Conservation (phyloP, 495 filamentous ascomycete species). For the Jackrogersella multiformis region DNA sequence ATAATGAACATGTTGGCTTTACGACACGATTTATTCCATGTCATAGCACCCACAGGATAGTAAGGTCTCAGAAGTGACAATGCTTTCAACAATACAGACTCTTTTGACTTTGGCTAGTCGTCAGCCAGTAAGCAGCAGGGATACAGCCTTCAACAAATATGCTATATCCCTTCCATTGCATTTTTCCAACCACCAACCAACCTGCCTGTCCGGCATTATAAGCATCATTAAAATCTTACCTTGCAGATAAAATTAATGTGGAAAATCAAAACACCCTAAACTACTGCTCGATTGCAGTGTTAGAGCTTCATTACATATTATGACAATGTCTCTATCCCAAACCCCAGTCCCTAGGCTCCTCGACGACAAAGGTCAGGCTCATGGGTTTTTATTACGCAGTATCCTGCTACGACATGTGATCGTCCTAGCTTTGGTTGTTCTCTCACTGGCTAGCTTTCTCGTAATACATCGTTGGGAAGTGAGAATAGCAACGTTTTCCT, state of each 20-base stretch:
- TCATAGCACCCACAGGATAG: not conserved
- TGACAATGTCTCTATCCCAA: not conserved
- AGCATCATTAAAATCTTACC: not conserved
- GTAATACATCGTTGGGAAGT: slow-evolving; percentile 18
- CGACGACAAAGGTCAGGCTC: not conserved
- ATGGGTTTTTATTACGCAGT: not conserved
- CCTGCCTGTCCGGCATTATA: not conserved
- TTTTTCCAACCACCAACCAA: too few species aligned
- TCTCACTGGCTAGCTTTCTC: slow-evolving; percentile 26
- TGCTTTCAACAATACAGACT: not conserved
- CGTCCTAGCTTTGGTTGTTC: not conserved
- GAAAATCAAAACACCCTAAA: not conserved
- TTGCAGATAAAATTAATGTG: not conserved
- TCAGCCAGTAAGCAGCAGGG: not conserved
- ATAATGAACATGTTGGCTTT: not conserved
- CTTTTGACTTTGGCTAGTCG: slow-evolving; percentile 1
- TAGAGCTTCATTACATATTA: not conserved
- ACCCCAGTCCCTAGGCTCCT: not conserved
- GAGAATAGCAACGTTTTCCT: not conserved
- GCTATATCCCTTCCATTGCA: slow-evolving; percentile 8
- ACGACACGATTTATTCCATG: not conserved
- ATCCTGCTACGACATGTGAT: slow-evolving; percentile 1
- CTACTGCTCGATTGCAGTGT: not conserved
- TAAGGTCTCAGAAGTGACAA: slow-evolving; percentile 1
- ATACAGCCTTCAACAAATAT: slow-evolving; percentile 8